Percentiles rank a stretch among this genome's conserved stretches.
Conservation (phyloP, 2,329 filamentous ascomycete species). For the Thermothelomyces thermophilus region DNA sequence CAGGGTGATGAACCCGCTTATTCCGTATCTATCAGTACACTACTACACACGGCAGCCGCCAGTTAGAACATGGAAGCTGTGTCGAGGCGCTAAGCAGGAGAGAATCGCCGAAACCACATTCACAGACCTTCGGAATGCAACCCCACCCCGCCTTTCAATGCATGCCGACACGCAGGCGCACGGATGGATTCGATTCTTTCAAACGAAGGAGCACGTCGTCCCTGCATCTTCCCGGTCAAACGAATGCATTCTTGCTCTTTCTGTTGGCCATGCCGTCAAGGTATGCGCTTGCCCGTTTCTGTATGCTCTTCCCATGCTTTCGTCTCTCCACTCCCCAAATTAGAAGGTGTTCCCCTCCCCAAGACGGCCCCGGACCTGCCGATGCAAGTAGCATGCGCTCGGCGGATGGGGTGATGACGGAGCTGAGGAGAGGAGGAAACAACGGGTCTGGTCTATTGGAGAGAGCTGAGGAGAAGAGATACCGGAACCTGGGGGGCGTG, state of each 20-base stretch:
- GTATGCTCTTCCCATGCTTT: neutral
- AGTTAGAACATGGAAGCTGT: neutral
- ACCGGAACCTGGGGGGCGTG: too few relatives aligned
- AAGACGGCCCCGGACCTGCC: neutral
- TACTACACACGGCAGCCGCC: too few relatives aligned
- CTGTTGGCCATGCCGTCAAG: neutral
- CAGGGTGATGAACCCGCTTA: too few relatives aligned
- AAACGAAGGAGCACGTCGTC: neutral
- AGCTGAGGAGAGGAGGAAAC: too few relatives aligned
- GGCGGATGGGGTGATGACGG: neutral
- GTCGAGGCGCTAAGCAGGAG: neutral
- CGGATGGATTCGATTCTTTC: neutral
- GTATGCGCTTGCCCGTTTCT: neutral
- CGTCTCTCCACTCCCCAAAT: neutral
- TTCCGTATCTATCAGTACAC: too few relatives aligned
- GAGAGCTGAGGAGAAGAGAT: too few relatives aligned
- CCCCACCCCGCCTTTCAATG: slow-evolving; percentile 10
- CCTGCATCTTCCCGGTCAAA: slow-evolving; percentile 5
- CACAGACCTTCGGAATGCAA: slow-evolving; percentile 14
- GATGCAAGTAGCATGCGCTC: slow-evolving; percentile 1
- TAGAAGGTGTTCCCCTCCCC: neutral
- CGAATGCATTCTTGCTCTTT: neutral
- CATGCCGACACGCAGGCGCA: slow-evolving; percentile 3
- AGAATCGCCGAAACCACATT: slow-evolving; percentile 12
- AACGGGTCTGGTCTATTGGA: too few relatives aligned